Percentiles rank a stretch among this genome's conserved stretches.
Evolutionary conservation across 2,329 filamentous ascomycete genomes (phyloP).

Genomic region (Moelleriella libera): DNA sequence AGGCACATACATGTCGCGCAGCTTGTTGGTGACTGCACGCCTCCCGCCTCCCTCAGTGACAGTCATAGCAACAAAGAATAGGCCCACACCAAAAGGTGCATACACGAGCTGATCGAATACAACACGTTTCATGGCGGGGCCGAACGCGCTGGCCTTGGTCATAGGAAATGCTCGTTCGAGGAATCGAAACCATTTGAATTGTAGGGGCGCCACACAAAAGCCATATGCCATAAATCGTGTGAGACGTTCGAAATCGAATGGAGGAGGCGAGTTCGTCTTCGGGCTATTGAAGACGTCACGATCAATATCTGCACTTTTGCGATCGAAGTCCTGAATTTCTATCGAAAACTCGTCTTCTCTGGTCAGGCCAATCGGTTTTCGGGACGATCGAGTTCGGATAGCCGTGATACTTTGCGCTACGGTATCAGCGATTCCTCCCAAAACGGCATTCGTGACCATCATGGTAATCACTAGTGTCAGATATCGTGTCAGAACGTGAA

Average conservation of each 20-base stretch:
- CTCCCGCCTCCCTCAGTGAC: constrained; percentile 82
- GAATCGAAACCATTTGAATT: constrained; percentile 93
- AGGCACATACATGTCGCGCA: constrained; percentile 85
- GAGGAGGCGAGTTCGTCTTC: constrained; percentile 47
- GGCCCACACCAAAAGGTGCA: constrained; percentile 71
- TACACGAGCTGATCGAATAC: constrained; percentile 89
- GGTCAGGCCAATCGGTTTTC: constrained; percentile 43
- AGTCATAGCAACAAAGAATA: constrained; percentile 96
- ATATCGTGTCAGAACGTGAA: background rate
- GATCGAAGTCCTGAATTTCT: constrained; percentile 78
- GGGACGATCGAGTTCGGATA: constrained; percentile 52
- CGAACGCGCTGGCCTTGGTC: constrained; percentile 58
- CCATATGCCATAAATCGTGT: constrained; percentile 95
- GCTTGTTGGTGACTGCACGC: constrained; percentile 66
- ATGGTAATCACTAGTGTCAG: constrained; percentile 68
- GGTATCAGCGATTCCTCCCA: constrained; percentile 92
- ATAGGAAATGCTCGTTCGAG: constrained; percentile 73
- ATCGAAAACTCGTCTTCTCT: constrained; percentile 66
- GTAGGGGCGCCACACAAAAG: constrained; percentile 87
- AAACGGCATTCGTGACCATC: constrained; percentile 95
- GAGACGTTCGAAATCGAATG: constrained; percentile 90
- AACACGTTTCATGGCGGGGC: constrained; percentile 77
- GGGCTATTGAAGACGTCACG: constrained; percentile 52
- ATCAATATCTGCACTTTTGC: constrained; percentile 55
- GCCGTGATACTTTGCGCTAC: constrained; percentile 87